Evolutionary conservation across 2,329 filamentous ascomycete species (phyloP), one percentile per base, ranked within the genome.

Genomic region (Monosporascus cannonballus): DNA sequence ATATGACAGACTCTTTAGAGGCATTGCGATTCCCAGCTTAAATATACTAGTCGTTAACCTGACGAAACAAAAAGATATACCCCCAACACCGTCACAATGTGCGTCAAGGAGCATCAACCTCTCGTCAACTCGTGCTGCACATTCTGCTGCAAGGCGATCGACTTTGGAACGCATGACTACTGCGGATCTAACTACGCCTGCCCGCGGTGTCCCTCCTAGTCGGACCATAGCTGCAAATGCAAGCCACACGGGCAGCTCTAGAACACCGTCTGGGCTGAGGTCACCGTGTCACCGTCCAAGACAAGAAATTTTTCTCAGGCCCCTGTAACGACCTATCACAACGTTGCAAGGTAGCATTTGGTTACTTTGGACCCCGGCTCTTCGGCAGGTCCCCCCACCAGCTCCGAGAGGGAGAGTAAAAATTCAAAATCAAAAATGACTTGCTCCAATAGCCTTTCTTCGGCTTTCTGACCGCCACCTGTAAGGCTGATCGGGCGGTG

Each of bases 51-150:
- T 30, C 9, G 4, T 14, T 14, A 34, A 27, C 11, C 11, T 34
- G 30, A 34, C 30, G 9, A 25, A 7, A 22, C 41, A 25, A 44
- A 42, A 44, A 14, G 18, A 41, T 20, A 20, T 45, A 44, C 41
- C 38, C 22, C 49, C 45, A 54, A 48, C 42, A 39, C 51, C 48
- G 48, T 60, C 65, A 68, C 55, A 57, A 78, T 78, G 75, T 68
- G 69, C 61, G 62, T 71, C 67, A 69, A 71, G 60, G 72, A 73
- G 51, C 64, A 67, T 57, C 65, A 73, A 56, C 70, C 71, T 52
- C 73, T 76, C 52, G 72, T 78, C 68, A 71, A 75, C 67, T 62
- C 71, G 59, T 79, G 76, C 73, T 79, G 76, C 69, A 71, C 71
- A 25, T 76, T 73, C 59, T 79, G 76, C 67, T 79, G 76, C 69